phyloP scores from a whole-genome alignment of 2,329 filamentous ascomycete species.

The Penicillium sp. region DNA sequence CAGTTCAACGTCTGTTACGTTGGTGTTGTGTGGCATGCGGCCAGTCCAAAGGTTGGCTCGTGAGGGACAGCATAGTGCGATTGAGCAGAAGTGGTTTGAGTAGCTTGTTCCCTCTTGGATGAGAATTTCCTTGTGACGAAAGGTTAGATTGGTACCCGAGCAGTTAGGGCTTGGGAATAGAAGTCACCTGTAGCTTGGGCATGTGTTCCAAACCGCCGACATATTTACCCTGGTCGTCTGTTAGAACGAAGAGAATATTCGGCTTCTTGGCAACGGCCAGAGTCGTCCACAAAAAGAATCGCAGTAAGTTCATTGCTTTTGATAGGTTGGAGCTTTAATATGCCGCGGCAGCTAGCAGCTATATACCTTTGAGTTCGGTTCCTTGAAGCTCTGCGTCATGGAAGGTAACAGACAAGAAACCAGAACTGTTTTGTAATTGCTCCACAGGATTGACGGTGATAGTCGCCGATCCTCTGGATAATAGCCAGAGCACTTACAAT shows the following conservation, averaged over 20 bases:
- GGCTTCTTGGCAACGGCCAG: slow-evolving; percentile 31
- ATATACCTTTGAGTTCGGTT: slow-evolving; percentile 2
- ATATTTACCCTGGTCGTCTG: slow-evolving; percentile 62
- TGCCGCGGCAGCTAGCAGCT: not conserved
- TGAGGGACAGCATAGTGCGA: slow-evolving; percentile 65
- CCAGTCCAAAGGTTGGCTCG: slow-evolving; percentile 64
- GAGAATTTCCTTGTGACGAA: slow-evolving; percentile 50
- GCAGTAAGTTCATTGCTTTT: slow-evolving; percentile 14
- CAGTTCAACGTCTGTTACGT: slow-evolving; percentile 55
- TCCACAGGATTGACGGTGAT: slow-evolving; percentile 19
- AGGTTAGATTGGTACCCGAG: not conserved
- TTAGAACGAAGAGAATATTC: slow-evolving; percentile 67
- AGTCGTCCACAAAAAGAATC: slow-evolving; percentile 11
- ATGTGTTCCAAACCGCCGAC: slow-evolving; percentile 50
- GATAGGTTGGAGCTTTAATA: not conserved
- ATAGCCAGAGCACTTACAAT: not conserved
- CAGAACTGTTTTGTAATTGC: slow-evolving; percentile 15
- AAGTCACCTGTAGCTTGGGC: slow-evolving; percentile 40
- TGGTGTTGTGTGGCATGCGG: slow-evolving; percentile 65
- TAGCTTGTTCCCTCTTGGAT: slow-evolving; percentile 58
- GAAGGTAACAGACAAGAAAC: not conserved
- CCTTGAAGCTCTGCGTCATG: slow-evolving; percentile 3
- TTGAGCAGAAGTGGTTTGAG: slow-evolving; percentile 59
- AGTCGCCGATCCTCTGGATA: slow-evolving; percentile 5
- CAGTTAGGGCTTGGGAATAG: not conserved